A percentile compares a stretch with the other conserved stretches of the same genome.
phyloP scores from a whole-genome alignment of 2,329 filamentous ascomycete genomes.

The Fusarium buharicum region DNA sequence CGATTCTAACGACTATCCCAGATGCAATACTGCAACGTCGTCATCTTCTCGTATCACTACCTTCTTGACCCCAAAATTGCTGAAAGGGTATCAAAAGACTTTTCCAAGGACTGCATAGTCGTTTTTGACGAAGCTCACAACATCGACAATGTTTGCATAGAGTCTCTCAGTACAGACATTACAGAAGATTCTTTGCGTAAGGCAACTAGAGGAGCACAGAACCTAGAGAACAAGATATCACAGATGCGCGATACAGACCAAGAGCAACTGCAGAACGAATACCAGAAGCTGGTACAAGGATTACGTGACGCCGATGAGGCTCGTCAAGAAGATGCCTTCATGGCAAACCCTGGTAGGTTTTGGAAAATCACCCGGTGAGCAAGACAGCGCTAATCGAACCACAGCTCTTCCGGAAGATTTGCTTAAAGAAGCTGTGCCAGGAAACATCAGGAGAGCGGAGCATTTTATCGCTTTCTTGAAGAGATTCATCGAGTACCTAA shows the following conservation, averaged over 20 bases:
- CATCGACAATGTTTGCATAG: slow-evolving; percentile 99
- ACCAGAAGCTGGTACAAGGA: slow-evolving; percentile 93
- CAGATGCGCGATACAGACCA: slow-evolving; percentile 98
- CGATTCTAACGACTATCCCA: slow-evolving; percentile 48
- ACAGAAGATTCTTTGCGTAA: slow-evolving; percentile 94
- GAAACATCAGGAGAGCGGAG: slow-evolving; percentile 94
- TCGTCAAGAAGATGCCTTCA: slow-evolving; percentile 93
- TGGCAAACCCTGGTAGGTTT: slow-evolving; percentile 80
- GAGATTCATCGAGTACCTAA: slow-evolving; percentile 96
- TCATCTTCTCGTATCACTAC: slow-evolving; percentile 99
- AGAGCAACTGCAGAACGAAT: slow-evolving; percentile 93
- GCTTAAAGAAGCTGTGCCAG: slow-evolving; percentile 93
- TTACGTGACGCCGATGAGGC: slow-evolving; percentile 88
- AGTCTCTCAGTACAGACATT: slow-evolving; percentile 94
- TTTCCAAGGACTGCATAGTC: slow-evolving; percentile 98
- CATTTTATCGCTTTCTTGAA: slow-evolving; percentile 96
- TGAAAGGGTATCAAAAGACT: slow-evolving; percentile 91
- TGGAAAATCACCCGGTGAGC: neutral
- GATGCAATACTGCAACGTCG: slow-evolving; percentile 99
- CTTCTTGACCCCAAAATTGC: slow-evolving; percentile 98
- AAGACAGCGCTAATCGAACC: slow-evolving; percentile 5
- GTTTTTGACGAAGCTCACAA: slow-evolving; percentile 99
- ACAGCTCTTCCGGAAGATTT: slow-evolving; percentile 88
- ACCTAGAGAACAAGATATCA: slow-evolving; percentile 87
- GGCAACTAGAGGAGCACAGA: slow-evolving; percentile 89